Evolutionary conservation across 108 stramenopile species (phyloP).

Genomic region (Chaetoceros muelleri): DNA sequence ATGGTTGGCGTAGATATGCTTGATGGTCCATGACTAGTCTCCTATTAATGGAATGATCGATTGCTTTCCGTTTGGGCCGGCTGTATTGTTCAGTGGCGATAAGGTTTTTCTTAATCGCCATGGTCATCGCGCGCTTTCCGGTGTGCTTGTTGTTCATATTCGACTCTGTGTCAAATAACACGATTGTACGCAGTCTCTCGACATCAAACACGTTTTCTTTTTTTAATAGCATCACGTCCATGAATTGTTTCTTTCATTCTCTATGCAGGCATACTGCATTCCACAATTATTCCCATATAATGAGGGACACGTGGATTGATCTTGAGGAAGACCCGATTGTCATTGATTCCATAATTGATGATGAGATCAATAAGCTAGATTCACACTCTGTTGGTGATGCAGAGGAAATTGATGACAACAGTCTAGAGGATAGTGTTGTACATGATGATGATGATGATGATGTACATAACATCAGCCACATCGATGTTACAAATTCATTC

Average conservation of each 20-base stretch:
- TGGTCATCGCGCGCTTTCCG: neutral
- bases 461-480: too few species aligned
- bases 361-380: too few species aligned
- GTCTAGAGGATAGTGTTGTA: too few species aligned
- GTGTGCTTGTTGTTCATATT: constrained; percentile 9
- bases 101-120: neutral
- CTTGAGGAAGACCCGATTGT: too few species aligned
- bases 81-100: constrained; percentile 3
- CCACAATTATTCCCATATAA: too few species aligned
- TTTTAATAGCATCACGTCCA: constrained; percentile 10
- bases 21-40: neutral
- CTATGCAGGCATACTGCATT: too few species aligned
- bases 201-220: constrained; percentile 1
- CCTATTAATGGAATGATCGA: neutral
- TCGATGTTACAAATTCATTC: too few species aligned
- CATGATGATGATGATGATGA: too few species aligned
- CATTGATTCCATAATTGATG: too few species aligned
- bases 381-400: too few species aligned
- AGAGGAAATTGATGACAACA: too few species aligned
- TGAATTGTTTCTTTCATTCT: neutral
- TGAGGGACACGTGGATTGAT: too few species aligned
- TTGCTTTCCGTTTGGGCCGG: neutral
- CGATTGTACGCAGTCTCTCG: constrained; percentile 3
- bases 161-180: constrained; percentile 4
- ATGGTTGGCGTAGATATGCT: neutral